phyloP scores from a whole-genome alignment of 768 basidiomycete genomes.

The Rhodotorula sphaerocarpa region DNA sequence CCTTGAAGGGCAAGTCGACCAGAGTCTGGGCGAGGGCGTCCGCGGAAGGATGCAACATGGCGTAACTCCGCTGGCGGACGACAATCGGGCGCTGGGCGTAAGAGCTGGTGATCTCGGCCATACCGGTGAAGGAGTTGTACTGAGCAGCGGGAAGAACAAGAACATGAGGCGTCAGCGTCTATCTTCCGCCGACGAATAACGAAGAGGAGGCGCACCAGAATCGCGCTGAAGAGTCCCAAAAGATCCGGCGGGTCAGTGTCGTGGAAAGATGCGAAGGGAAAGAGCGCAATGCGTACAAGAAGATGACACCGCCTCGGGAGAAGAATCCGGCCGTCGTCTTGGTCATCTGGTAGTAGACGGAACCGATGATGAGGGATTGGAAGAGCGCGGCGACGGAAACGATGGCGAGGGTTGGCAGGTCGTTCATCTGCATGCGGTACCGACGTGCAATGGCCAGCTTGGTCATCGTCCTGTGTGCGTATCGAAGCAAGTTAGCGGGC shows the following conservation, averaged over 20 bases:
- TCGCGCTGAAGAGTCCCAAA: neutral
- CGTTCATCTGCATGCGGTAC: slow-evolving; percentile 49
- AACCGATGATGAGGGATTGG: slow-evolving; percentile 47
- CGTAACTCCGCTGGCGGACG: slow-evolving; percentile 45
- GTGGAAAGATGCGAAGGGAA: slow-evolving; percentile 64
- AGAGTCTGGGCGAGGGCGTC: slow-evolving; percentile 45
- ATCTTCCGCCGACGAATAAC: too few species aligned
- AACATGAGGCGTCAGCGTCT: too few species aligned
- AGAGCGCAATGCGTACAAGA: slow-evolving; percentile 58
- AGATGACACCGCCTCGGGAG: slow-evolving; percentile 68
- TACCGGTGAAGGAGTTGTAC: slow-evolving; percentile 47
- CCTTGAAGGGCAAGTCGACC: slow-evolving; percentile 43
- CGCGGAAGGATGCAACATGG: slow-evolving; percentile 47
- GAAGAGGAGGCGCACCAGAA: neutral
- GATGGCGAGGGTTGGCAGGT: slow-evolving; percentile 41
- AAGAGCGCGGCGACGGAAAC: slow-evolving; percentile 20
- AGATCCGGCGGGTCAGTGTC: too few species aligned
- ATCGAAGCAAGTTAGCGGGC: slow-evolving; percentile 1
- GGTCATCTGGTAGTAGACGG: slow-evolving; percentile 56
- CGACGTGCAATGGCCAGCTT: slow-evolving; percentile 49
- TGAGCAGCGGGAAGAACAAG: slow-evolving; percentile 22
- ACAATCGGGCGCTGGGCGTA: slow-evolving; percentile 37
- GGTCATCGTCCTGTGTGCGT: slow-evolving; percentile 48
- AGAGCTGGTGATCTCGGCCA: slow-evolving; percentile 42
- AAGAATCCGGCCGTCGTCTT: slow-evolving; percentile 58